Evolutionary conservation across 306 rosid species (phyloP), one percentile per base, ranked within the genome.

Genomic region (Cyamopsis tetragonoloba): DNA sequence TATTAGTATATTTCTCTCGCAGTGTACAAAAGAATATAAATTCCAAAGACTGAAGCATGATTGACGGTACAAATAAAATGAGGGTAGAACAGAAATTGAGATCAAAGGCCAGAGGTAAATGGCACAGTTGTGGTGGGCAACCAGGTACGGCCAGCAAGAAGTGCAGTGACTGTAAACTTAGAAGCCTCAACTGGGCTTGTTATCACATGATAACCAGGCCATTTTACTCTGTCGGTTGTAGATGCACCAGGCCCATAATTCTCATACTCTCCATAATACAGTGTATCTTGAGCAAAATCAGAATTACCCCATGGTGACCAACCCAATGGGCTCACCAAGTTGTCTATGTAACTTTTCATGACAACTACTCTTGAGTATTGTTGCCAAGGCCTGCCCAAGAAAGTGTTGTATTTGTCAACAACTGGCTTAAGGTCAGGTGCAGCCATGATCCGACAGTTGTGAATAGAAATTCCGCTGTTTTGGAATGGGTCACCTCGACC

Each of bases 341-440:
- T 43, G 55, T 82, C 98, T 1, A 92, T 62, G 27, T 70, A 89
- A 18, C 86, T 82, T 47, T 78, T 79, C 75, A 92, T 64, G 2
- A 85, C 70, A 12, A 85, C 87, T 0, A 84, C 84, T 48, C 96
- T 74, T 0, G 98, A 53, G 42, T 92, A 87, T 17, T 68, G 81
- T 76, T 80, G 83, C 98, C 98, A 92, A 0, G 98, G 98, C 65
- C 98, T 77, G 11, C 98, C 98, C 57, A 92, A 66, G 68, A 72
- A 92, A 0, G 98, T 92, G 3, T 34, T 73, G 14, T 75, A 59
- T 0, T 71, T 13, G 7, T 28, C 8, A 1, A 72, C 11, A 5
- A 84, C 84, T n/a, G 95, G 96, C 63, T 3, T 55, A 0, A 89
- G 84, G 13, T 89, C 98, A 0, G 80, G 19, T 0, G 96, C 92